A percentile compares a stretch with the other conserved stretches of the same genome.
Evolutionary conservation across 225 moss, liverwort and hornwort species (phyloP).

Genomic region (Asterella californica): DNA sequence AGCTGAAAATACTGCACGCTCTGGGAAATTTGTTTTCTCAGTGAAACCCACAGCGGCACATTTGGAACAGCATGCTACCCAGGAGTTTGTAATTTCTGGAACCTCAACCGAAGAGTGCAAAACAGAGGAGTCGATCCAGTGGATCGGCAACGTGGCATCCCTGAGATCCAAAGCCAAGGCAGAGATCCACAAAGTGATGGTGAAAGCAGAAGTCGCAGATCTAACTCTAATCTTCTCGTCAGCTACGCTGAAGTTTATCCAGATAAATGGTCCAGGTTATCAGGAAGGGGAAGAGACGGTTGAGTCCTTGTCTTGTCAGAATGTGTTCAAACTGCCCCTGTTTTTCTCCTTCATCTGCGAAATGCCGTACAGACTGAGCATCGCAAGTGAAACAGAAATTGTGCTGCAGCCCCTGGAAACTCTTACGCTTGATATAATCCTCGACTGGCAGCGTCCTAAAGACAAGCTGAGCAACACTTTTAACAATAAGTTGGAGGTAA

Average conservation of each 20-base stretch:
- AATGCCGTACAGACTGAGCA: constrained; percentile 59
- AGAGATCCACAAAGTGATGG: constrained; percentile 53
- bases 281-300: constrained; percentile 33
- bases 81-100: constrained; percentile 31
- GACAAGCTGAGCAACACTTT: constrained; percentile 42
- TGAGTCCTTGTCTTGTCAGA: constrained; percentile 65
- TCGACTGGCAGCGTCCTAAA: constrained; percentile 70
- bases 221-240: constrained; percentile 59
- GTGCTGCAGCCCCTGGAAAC: constrained; percentile 54
- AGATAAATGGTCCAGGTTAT: constrained; percentile 68
- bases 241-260: constrained; percentile 49
- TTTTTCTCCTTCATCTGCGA: constrained; percentile 49
- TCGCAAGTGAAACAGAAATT: constrained; percentile 30
- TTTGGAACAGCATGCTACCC: constrained; percentile 18
- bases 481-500: constrained; percentile 51
- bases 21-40: constrained; percentile 19
- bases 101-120: constrained; percentile 22
- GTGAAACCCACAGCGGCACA: constrained; percentile 21
- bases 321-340: constrained; percentile 48
- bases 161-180: constrained; percentile 46
- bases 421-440: constrained; percentile 50
- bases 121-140: constrained; percentile 36
- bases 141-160: constrained; percentile 44
- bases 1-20: constrained; percentile 35
- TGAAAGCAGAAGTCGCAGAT: constrained; percentile 58